Evolutionary conservation across 2,329 filamentous ascomycete genomes (phyloP).

Genomic region (Aspergillus pseudoviridinutans): DNA sequence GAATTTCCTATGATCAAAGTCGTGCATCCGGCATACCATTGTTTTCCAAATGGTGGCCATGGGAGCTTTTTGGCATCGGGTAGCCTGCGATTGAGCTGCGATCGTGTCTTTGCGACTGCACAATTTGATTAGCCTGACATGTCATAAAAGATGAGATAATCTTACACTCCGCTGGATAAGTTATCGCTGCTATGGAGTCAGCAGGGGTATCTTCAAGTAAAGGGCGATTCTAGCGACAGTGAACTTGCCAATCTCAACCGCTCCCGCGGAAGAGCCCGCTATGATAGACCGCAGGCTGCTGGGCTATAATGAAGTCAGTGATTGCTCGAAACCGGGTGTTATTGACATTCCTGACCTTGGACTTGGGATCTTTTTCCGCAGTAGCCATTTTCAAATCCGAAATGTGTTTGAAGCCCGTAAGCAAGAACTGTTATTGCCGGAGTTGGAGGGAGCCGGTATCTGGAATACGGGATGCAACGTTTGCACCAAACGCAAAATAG

Average conservation of each 20-base stretch:
- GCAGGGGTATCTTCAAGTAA: conserved; percentile 1
- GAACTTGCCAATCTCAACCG: conserved; percentile 77
- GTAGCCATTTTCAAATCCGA: conserved; percentile 27
- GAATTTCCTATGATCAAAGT: conserved; percentile 96
- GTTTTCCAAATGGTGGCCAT: conserved; percentile 86
- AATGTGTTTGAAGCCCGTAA: not conserved
- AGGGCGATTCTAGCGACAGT: not conserved
- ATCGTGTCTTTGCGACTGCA: conserved; percentile 85
- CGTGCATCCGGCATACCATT: conserved; percentile 98
- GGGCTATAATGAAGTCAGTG: conserved; percentile 52
- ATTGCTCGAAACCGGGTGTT: not conserved
- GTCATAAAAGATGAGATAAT: not conserved
- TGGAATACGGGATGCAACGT: not conserved
- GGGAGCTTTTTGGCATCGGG: conserved; percentile 81
- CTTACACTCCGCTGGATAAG: conserved; percentile 89
- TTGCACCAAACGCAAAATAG: not conserved
- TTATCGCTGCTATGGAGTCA: conserved; percentile 62
- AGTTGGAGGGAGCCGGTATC: conserved; percentile 1
- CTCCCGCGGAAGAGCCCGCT: conserved; percentile 88
- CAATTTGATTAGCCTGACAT: conserved; percentile 8
- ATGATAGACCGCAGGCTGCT: conserved; percentile 85
- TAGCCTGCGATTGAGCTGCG: conserved; percentile 84
- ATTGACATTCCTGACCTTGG: conserved; percentile 29
- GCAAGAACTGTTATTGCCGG: not conserved
- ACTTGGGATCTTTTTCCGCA: conserved; percentile 32